phyloP scores from a whole-genome alignment of 2,329 filamentous ascomycete genomes.

The Herpotrichia juniperi region DNA sequence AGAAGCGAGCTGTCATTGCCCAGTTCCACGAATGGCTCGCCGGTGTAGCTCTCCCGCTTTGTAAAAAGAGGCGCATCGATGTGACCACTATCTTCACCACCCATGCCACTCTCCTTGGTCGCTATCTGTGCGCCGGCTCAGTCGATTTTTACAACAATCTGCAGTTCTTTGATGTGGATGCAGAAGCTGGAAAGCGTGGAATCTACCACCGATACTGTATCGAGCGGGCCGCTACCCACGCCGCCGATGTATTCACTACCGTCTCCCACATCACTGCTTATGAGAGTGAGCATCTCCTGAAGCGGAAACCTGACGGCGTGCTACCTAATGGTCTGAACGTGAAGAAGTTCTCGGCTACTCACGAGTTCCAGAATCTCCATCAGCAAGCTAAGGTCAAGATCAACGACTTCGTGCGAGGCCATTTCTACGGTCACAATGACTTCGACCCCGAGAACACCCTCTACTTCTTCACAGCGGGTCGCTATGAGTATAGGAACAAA shows the following conservation, averaged over 20 bases:
- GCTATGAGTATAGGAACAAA: constrained; percentile 98
- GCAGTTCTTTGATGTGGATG: constrained; percentile 94
- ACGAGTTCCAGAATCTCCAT: constrained; percentile 98
- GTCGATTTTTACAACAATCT: constrained; percentile 99
- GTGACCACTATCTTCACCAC: constrained; percentile 99
- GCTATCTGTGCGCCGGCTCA: constrained; percentile 95
- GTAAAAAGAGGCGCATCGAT: constrained; percentile 93
- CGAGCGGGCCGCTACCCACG: constrained; percentile 89
- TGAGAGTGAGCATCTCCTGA: constrained; percentile 95
- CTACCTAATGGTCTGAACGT: constrained; percentile 97
- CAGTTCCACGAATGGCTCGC: constrained; percentile 99
- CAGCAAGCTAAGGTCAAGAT: constrained; percentile 98
- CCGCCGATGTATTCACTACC: constrained; percentile 96
- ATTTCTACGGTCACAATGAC: constrained; percentile 98
- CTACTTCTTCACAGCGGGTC: constrained; percentile 95
- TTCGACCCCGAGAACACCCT: constrained; percentile 96
- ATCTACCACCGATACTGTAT: constrained; percentile 99
- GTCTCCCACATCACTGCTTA: constrained; percentile 99
- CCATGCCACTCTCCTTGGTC: constrained; percentile 91
- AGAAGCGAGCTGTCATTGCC: constrained; percentile 88
- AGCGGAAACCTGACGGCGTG: constrained; percentile 96
- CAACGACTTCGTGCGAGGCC: constrained; percentile 94
- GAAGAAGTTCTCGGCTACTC: constrained; percentile 96
- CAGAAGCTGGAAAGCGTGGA: constrained; percentile 94
- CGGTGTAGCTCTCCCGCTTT: constrained; percentile 88